Evolutionary conservation across 257 asterid species (phyloP), one percentile per base, ranked within the genome.

Genomic region (Scutellaria minor): DNA sequence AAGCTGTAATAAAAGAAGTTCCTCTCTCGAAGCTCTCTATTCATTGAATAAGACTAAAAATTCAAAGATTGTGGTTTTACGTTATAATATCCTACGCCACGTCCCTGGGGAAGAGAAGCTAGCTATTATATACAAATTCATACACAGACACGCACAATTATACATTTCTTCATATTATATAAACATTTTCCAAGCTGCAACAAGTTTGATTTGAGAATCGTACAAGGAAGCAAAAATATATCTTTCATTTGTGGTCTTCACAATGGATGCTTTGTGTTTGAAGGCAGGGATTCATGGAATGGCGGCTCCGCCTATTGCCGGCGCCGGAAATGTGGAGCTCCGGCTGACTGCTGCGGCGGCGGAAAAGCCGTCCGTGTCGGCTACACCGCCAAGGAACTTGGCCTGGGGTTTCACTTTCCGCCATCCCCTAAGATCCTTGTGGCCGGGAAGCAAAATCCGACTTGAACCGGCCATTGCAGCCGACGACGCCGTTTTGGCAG

Each of bases 321-420:
- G 78, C 7, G 72, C 83, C 11, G 89, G 82, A 1, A 61, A 81
- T 44, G 85, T 78, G 31, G 83, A 77, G 24, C 62, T 86, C 57
- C 95, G 89, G 40, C 62, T 68, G 18, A 50, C 9, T 50, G 78
- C 78, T 39, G 52, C 68, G 41, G 56, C 77, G 44, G 63, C 56
- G 75, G 86, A 77, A 1, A 77, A 73, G 77, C 48, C 92, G 14
- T 64, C 83, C 40, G 78, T 83, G 47, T 77, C 95, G 31, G 74
- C 83, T 13, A 86, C 84, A 11, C 82, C 83, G 63, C 84, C 74
- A 13, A 82, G 84, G 78, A 87, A 80, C 52, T 72, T 64, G 64
- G 86, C 84, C 6, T 92, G 97, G 97, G 97, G 96, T 0, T 92
- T 89, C 59, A 82, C 89, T 55, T 88, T 88, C 64, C 81, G 85